Conservation (phyloP, 1,284 basidiomycete species). For the Rhodotorula sp. region DNA sequence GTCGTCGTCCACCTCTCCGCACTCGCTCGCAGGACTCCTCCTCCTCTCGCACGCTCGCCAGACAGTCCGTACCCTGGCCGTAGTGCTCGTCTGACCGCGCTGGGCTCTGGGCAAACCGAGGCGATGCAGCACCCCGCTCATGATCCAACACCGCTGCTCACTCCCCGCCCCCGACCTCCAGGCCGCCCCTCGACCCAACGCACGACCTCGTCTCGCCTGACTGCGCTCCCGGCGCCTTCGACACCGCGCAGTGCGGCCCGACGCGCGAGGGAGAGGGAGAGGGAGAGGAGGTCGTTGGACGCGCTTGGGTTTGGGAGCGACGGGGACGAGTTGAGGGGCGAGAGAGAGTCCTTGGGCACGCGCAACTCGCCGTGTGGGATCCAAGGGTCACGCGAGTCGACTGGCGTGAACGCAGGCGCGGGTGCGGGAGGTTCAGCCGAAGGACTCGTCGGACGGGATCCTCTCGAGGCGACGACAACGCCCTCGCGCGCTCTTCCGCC, state of each 20-base stretch:
- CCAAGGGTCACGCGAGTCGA: no score
- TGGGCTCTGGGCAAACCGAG: background rate
- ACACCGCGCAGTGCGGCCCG: conserved; percentile 8
- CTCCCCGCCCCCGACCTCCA: background rate
- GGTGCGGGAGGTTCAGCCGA: no score
- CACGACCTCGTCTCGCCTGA: background rate
- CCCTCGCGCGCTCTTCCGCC: no score
- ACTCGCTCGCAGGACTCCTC: no score
- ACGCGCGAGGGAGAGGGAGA: background rate
- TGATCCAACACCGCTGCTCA: background rate
- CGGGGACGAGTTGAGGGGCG: background rate
- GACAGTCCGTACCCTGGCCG: no score
- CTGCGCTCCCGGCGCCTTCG: conserved; percentile 10
- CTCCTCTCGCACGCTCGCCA: no score
- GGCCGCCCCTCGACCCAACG: background rate
- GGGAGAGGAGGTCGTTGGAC: background rate
- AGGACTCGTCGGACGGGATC: no score
- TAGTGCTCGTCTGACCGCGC: no score
- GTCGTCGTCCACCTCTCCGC: no score
- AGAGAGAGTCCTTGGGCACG: background rate
- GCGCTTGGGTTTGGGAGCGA: background rate
- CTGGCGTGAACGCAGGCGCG: no score
- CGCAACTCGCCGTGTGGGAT: no score
- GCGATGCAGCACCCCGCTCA: background rate
- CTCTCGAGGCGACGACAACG: no score